Percentiles rank a stretch among this genome's conserved stretches.
These are phyloP conservation scores for Capsicum rhomboideum DNA, from an alignment of 257 asterid genomes.

Conservation along the genomic window DNA sequence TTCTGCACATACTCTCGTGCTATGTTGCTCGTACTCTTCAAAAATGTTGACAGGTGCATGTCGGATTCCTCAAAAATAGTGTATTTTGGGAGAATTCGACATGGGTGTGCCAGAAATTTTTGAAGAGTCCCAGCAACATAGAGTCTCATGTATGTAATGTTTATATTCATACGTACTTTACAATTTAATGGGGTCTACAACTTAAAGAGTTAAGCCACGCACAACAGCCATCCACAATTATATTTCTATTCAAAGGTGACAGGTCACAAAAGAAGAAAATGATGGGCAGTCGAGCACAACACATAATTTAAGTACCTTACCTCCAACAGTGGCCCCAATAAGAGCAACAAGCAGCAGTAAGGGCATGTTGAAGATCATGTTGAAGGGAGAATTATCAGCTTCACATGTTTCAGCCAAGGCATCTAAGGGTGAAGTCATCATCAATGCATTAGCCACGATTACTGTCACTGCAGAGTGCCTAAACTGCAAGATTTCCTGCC, in stretches of 20 bases:
- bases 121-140: too few relatives aligned
- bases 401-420: conserved; percentile 92
- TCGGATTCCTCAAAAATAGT: too few relatives aligned
- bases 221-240: not conserved
- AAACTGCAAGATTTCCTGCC: conserved; percentile 36
- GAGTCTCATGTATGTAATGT: too few relatives aligned
- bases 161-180: not conserved
- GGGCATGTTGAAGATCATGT: conserved; percentile 44
- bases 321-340: conserved; percentile 96
- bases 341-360: conserved; percentile 79
- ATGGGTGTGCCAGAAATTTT: too few relatives aligned
- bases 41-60: too few relatives aligned
- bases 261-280: not conserved
- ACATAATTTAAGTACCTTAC: conserved; percentile 22
- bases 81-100: too few relatives aligned
- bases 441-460: conserved; percentile 41
- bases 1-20: too few relatives aligned
- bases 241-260: not conserved
- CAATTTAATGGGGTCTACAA: not conserved
- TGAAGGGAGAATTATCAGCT: conserved; percentile 39
- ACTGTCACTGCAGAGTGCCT: conserved; percentile 32
- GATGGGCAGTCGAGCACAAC: not conserved
- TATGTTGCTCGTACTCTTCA: too few relatives aligned
- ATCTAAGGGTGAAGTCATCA: conserved; percentile 52
- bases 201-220: not conserved